Evolutionary conservation across 768 basidiomycete species (phyloP).

Genomic region (Lyophyllum semitale): DNA sequence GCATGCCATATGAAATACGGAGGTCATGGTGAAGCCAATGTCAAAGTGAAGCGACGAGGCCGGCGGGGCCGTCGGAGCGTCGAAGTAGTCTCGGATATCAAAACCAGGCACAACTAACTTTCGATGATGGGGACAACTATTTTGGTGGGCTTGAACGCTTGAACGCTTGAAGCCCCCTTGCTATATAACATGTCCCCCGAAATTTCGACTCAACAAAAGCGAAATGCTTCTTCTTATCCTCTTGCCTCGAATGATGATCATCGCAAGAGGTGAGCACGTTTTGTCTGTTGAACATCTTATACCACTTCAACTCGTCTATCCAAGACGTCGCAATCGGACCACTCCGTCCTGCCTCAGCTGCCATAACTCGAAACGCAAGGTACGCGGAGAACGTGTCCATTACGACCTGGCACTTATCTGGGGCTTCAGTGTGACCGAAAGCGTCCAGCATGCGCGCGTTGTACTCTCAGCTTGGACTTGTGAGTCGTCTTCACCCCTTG

Average conservation of each 20-base stretch:
- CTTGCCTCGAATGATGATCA: conserved; percentile 51
- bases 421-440: conserved; percentile 46
- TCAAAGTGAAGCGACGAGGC: too few species aligned
- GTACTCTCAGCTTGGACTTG: conserved; percentile 51
- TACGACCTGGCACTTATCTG: background rate
- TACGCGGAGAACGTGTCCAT: conserved; percentile 25
- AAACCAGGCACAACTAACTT: too few species aligned
- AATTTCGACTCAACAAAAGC: conserved; percentile 27
- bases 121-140: too few species aligned
- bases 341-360: conserved; percentile 76
- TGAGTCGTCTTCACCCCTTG: conserved; percentile 21
- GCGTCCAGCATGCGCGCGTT: conserved; percentile 51
- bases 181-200: conserved; percentile 38
- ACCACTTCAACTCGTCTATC: too few species aligned
- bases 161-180: too few species aligned
- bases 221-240: conserved; percentile 26
- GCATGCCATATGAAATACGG: too few species aligned
- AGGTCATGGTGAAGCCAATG: too few species aligned
- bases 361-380: conserved; percentile 75
- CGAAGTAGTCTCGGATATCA: too few species aligned
- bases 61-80: too few species aligned
- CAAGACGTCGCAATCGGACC: conserved; percentile 65
- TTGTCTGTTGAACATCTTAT: background rate
- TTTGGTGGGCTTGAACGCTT: too few species aligned
- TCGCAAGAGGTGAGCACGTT: conserved; percentile 41